Base-by-base conservation (phyloP, 176 grass and related monocot species). In the Dactylis glomerata region DNA sequence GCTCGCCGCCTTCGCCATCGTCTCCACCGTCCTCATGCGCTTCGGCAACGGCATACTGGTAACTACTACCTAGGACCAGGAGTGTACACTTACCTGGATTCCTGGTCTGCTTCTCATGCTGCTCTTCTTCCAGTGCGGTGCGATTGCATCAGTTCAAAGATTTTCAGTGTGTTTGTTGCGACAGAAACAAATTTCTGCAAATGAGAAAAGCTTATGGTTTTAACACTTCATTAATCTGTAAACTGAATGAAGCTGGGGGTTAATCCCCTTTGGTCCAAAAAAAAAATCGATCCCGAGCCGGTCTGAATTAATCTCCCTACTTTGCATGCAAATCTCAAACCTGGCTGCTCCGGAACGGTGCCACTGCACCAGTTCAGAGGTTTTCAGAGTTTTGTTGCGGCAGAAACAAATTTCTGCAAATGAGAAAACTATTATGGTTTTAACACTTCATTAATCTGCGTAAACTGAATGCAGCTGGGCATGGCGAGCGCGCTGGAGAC, bases 21-120 rank as follows among this genome's bases (percentile, higher is more conserved):
- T 97, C 84, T 92, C 90, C 75, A 97, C 95, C 27, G 92, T 97
- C 33, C 88, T 97, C 88, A 89, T 94, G 86, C 81, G 92, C 19
- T 94, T 97, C 86, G 80, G 90, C 86, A 91, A 89, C 69, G 95
- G 95, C 46, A 79, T 94, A 55, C 90, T 97, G 67, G 94, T 96
- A 83, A 68, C 19, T 20, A 52, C 47, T 50, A 5, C 8, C 5
- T 22, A 7, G 4, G 2, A 4, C 46, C 7, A 51, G 15, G 49
- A 20, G 1, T 56, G 12, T 23, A 36, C 34, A 36, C 5, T 23
- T 10, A 56, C 52, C 52, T 56, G 19, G 52, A 10, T 12, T 5
- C 10, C 10, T 59, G 10, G 11, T 12, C 8, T 58, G 8, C 56
- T 58, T 58, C 55, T 54, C 22, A 57, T 57, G 22, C 51, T 54